Evolutionary conservation across 1,139 yeast species (phyloP).

Genomic region (Magnusiomyces starmeri): DNA sequence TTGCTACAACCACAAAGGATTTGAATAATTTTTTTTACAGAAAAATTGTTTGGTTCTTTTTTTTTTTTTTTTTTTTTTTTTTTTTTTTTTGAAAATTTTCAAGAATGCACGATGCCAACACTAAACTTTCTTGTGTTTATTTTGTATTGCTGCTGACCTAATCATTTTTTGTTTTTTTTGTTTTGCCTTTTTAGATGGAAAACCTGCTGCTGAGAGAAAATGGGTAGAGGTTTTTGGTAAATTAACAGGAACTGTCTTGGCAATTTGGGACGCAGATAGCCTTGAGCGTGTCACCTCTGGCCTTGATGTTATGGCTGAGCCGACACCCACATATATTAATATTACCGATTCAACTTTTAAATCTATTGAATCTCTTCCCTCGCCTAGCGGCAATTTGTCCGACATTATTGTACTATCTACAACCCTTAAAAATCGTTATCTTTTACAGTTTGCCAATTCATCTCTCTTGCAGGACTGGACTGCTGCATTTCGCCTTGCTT

Average conservation of each 20-base stretch:
- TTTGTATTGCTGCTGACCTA: neutral
- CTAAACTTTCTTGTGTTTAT: neutral
- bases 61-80: conserved; percentile 3
- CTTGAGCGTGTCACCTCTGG: conserved; percentile 42
- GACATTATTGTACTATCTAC: conserved; percentile 85
- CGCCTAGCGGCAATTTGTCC: conserved; percentile 56
- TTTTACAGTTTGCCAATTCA: conserved; percentile 58
- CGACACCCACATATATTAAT: conserved; percentile 77
- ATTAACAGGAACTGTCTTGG: conserved; percentile 80
- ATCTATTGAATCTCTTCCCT: conserved; percentile 56
- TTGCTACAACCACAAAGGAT: too few species aligned
- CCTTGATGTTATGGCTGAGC: conserved; percentile 18
- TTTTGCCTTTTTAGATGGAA: conserved; percentile 53
- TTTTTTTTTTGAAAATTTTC: neutral
- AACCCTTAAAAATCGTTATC: conserved; percentile 77
- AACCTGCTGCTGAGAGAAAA: conserved; percentile 64
- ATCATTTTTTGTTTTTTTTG: conserved; percentile 9
- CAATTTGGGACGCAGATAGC: conserved; percentile 84
- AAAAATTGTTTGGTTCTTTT: neutral
- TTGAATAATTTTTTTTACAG: too few species aligned
- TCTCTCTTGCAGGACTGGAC: conserved; percentile 52
- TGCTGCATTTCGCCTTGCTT: conserved; percentile 70
- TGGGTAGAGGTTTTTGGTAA: conserved; percentile 95
- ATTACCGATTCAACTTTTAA: conserved; percentile 86
- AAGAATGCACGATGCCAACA: neutral